Conservation (phyloP, 805 yeast genomes). For the Metschnikowia noctiluminum region DNA sequence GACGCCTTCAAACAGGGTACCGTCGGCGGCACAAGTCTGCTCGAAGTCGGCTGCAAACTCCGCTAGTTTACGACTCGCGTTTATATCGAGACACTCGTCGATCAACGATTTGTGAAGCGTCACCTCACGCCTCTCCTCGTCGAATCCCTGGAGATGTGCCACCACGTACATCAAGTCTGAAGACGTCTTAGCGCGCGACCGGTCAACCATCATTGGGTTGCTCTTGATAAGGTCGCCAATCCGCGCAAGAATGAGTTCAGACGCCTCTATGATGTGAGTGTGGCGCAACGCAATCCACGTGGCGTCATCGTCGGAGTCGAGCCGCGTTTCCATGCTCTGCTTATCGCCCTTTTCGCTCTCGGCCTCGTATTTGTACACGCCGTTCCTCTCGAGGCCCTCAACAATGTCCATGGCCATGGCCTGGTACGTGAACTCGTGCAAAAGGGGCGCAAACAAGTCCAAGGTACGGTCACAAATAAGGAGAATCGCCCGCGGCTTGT, state of each 20-base stretch:
- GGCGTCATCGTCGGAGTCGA: constrained; percentile 60
- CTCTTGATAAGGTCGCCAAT: constrained; percentile 64
- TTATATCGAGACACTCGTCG: constrained; percentile 60
- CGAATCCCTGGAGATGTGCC: constrained; percentile 65
- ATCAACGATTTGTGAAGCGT: constrained; percentile 58
- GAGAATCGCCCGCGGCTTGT: constrained; percentile 67
- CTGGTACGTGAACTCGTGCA: constrained; percentile 89
- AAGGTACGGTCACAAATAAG: constrained; percentile 79
- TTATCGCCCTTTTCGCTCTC: constrained; percentile 50
- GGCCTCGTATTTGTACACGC: constrained; percentile 48
- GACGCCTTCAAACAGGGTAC: constrained; percentile 64
- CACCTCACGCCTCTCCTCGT: constrained; percentile 59
- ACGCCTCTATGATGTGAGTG: constrained; percentile 70
- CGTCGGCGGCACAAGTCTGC: constrained; percentile 74
- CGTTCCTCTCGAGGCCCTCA: constrained; percentile 39
- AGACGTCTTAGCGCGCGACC: constrained; percentile 59
- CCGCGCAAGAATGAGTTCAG: constrained; percentile 54
- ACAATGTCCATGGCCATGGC: constrained; percentile 84
- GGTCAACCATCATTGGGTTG: constrained; percentile 72
- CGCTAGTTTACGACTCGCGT: constrained; percentile 56
- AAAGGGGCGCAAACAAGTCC: constrained; percentile 77
- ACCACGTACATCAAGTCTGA: constrained; percentile 74
- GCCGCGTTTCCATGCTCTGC: constrained; percentile 30
- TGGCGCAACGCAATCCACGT: constrained; percentile 74
- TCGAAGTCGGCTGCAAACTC: constrained; percentile 78